These are phyloP conservation scores for Corchorus olitorius DNA, from an alignment of 345 rosid species.

Conservation along the genomic window DNA sequence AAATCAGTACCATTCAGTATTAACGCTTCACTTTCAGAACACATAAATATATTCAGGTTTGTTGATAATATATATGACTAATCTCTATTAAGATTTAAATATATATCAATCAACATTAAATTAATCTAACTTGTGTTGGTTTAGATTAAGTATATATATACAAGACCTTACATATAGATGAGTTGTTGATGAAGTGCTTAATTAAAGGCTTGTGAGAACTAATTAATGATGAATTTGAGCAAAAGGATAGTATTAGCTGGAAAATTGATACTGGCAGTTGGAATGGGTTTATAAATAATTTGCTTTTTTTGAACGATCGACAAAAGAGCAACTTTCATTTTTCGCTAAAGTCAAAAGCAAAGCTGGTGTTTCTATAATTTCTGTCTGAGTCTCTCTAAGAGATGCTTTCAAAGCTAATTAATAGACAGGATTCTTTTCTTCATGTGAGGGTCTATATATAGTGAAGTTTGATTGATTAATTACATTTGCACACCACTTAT, in stretches of 20 bases:
- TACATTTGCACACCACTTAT: not conserved
- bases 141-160: too few relatives aligned
- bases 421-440: not conserved
- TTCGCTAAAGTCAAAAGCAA: not conserved
- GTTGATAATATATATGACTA: too few relatives aligned
- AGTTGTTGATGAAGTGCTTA: too few relatives aligned
- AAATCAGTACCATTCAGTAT: too few relatives aligned
- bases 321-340: conserved; percentile 4
- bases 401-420: not conserved
- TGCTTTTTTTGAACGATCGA: not conserved
- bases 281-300: not conserved
- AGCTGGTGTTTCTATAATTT: not conserved
- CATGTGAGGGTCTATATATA: not conserved
- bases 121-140: too few relatives aligned
- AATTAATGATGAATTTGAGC: too few relatives aligned
- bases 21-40: too few relatives aligned
- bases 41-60: too few relatives aligned
- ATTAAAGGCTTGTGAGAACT: too few relatives aligned
- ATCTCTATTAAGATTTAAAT: too few relatives aligned
- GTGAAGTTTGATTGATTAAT: not conserved
- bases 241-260: not conserved
- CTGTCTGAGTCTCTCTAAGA: not conserved
- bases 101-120: too few relatives aligned
- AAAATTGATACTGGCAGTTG: not conserved
- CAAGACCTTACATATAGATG: too few relatives aligned